Evolutionary conservation across 1,139 yeast species (phyloP).

Genomic region (Suhomyces terraborum): DNA sequence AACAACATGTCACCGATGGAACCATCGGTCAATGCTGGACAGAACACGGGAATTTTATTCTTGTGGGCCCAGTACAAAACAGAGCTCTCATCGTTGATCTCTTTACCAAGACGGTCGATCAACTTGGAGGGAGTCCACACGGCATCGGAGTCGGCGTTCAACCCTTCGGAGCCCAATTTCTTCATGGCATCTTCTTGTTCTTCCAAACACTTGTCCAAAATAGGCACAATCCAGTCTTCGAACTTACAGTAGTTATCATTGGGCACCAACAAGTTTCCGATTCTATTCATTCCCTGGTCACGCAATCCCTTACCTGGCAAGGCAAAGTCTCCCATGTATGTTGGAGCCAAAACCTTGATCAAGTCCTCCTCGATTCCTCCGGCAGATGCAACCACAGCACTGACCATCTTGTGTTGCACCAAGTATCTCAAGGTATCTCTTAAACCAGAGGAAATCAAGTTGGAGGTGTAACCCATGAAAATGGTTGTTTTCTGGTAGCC

Average conservation of each 20-base stretch:
- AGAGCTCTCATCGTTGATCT: conserved; percentile 90
- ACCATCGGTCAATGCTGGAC: conserved; percentile 98
- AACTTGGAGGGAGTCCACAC: conserved; percentile 92
- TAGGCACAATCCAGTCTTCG: conserved; percentile 98
- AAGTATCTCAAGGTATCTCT: conserved; percentile 87
- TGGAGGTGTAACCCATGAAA: conserved; percentile 96
- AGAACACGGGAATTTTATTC: conserved; percentile 91
- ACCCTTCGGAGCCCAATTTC: conserved; percentile 60
- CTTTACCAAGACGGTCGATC: conserved; percentile 91
- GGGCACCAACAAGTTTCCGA: conserved; percentile 94
- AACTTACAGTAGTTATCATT: conserved; percentile 96
- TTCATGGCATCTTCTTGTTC: conserved; percentile 78
- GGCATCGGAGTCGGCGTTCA: conserved; percentile 47
- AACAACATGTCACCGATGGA: conserved; percentile 98
- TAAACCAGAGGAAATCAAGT: conserved; percentile 89
- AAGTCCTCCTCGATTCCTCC: conserved; percentile 98
- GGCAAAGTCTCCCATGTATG: conserved; percentile 88
- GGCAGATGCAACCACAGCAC: conserved; percentile 92
- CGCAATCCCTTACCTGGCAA: conserved; percentile 80
- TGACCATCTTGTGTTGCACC: conserved; percentile 91
- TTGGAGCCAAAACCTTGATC: conserved; percentile 93
- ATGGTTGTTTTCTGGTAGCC: conserved; percentile 87
- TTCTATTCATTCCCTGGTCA: conserved; percentile 95
- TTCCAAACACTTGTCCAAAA: conserved; percentile 79
- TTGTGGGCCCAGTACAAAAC: conserved; percentile 98